phyloP scores from a whole-genome alignment of 495 filamentous ascomycete species.

The Penicillium atrosanguineum region DNA sequence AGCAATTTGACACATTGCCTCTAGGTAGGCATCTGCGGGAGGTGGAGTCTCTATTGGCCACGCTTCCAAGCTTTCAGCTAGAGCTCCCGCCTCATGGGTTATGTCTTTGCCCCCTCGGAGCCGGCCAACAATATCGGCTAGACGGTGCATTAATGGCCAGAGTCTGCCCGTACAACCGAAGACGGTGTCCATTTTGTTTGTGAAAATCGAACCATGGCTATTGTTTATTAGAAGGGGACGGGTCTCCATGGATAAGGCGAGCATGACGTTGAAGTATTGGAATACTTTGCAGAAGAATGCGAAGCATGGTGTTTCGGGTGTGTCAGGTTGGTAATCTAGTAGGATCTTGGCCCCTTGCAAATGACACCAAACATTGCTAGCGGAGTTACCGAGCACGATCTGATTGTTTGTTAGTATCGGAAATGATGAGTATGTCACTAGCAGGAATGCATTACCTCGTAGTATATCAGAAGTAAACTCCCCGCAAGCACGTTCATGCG shows the following conservation, averaged over 20 bases:
- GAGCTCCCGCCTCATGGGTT: not conserved
- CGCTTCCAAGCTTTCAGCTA: not conserved
- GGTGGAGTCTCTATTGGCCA: conserved; percentile 1
- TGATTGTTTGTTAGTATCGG: not conserved
- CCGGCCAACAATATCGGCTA: conserved; percentile 4
- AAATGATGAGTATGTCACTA: too few relatives aligned
- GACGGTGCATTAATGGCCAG: conserved; percentile 10
- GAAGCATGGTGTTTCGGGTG: not conserved
- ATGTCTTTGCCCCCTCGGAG: conserved; percentile 2
- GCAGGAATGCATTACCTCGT: not conserved
- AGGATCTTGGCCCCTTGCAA: conserved; percentile 7
- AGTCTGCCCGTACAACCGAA: conserved; percentile 8
- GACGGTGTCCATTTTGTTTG: conserved; percentile 4
- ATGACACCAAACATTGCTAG: conserved; percentile 13
- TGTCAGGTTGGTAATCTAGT: conserved; percentile 3
- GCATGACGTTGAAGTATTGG: conserved; percentile 16
- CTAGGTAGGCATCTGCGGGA: not conserved
- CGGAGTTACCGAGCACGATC: conserved; percentile 13
- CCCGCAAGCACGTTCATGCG: conserved; percentile 4
- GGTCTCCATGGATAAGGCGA: conserved; percentile 7
- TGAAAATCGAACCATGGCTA: not conserved
- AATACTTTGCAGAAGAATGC: conserved; percentile 10
- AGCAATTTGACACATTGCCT: conserved; percentile 13
- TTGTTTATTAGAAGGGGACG: conserved; percentile 1
- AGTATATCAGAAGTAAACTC: conserved; percentile 13